These are phyloP conservation scores for Colletotrichum lentis DNA, from an alignment of 2,329 filamentous ascomycete species.

Conservation along the genomic window DNA sequence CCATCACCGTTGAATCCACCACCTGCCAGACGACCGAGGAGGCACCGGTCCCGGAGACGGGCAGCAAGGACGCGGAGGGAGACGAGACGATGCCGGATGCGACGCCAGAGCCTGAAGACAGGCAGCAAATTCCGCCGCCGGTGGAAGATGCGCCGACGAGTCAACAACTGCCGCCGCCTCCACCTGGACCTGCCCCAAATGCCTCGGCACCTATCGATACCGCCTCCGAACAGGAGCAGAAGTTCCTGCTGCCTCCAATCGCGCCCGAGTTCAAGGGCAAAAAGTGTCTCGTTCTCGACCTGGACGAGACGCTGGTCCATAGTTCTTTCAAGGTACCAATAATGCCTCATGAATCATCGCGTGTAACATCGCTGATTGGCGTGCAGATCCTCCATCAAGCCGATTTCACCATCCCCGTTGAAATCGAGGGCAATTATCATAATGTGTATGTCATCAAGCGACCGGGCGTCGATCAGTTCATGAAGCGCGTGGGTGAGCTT, in stretches of 20 bases:
- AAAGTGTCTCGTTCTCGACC: constrained; percentile 93
- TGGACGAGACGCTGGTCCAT: constrained; percentile 96
- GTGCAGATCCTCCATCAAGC: constrained; percentile 91
- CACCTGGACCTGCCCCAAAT: constrained; percentile 54
- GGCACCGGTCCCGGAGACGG: constrained; percentile 33
- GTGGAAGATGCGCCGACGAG: constrained; percentile 49
- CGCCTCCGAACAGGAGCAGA: constrained; percentile 54
- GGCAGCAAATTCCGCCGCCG: constrained; percentile 49
- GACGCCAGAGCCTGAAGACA: constrained; percentile 60
- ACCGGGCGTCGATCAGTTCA: constrained; percentile 97
- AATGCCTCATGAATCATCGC: constrained; percentile 12
- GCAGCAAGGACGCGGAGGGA: constrained; percentile 60
- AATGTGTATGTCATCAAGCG: constrained; percentile 99
- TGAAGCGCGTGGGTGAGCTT: constrained; percentile 96
- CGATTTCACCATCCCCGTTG: constrained; percentile 98
- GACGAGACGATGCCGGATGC: constrained; percentile 75
- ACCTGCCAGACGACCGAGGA: constrained; percentile 40
- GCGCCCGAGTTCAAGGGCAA: constrained; percentile 81
- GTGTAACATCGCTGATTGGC: constrained; percentile 27
- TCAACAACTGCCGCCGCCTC: constrained; percentile 55
- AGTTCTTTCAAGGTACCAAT: constrained; percentile 91
- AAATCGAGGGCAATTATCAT: constrained; percentile 98
- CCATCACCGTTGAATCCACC: constrained; percentile 42
- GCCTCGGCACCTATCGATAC: constrained; percentile 33
- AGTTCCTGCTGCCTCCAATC: constrained; percentile 83